Base-by-base conservation (phyloP, 371 early-diverging fungal species). In the Mortierella sp. region DNA sequence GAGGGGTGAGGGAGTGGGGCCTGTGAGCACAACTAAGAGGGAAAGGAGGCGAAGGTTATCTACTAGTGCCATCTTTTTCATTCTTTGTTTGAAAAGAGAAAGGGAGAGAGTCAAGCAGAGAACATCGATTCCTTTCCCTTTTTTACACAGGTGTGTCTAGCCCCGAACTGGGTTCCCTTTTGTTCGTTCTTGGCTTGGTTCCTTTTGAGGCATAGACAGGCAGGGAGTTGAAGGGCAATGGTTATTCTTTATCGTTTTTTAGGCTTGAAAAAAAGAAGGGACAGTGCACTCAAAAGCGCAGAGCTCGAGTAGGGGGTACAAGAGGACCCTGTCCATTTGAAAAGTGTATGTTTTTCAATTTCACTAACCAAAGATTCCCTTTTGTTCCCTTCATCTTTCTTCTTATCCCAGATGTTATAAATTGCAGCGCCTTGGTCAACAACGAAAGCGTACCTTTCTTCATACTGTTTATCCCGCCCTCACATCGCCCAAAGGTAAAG, bases 241-340 rank as follows among this genome's bases (percentile, higher is more conserved):
- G n/a, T n/a, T n/a, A n/a, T n/a, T n/a, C n/a, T n/a, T n/a, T n/a
- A 61, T 61, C 22, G 39, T 61, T 19, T 61, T 34, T 34, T 22
- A 37, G 34, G 19, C 61, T 61, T 34, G 37, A 19, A 31, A 19
- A 22, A 5, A 19, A 34, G 53, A 53, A 53, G 29, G 29, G 29
- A 11, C 3, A 16, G 6, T 48, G 48, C n/a, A 55, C 16, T 14
- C 8, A 37, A 61, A 7, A 26, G 16, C 14, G 19, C 31, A 29
- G 19, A 16, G 39, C 48, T 48, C n/a, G 9, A 61, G 37, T 10
- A 39, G 9, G 29, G 22, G 10, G 16, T 22, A 37, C 22, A 58
- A 8, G 61, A 37, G 22, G 61, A 22, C 37, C 61, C 39, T 9
- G 61, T 37, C n/a, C 61, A 61, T 61, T 61, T 61, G 61, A 61